Conservation (phyloP, 805 yeast species). For the Gaillardinia entomophila region DNA sequence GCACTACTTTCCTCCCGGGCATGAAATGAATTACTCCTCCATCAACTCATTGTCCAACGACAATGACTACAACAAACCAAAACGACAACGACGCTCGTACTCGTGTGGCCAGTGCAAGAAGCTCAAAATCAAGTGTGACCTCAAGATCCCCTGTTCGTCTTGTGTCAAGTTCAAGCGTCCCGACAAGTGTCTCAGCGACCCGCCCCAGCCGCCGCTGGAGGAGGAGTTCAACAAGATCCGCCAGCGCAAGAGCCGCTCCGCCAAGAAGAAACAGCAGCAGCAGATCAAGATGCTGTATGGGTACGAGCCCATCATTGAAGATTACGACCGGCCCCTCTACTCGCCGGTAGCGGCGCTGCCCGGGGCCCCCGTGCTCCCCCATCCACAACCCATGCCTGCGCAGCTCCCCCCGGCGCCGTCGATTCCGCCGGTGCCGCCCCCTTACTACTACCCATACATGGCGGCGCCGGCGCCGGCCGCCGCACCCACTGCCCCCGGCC, state of each 20-base stretch:
- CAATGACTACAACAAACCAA: constrained; percentile 9
- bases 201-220: constrained; percentile 41
- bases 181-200: constrained; percentile 32
- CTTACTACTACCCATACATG: no score
- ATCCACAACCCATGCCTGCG: no score
- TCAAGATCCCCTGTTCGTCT: constrained; percentile 41
- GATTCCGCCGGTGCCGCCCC: no score
- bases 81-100: constrained; percentile 44
- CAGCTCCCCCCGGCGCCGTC: no score
- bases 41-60: no score
- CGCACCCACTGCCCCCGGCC: no score
- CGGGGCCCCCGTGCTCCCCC: no score
- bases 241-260: constrained; percentile 19
- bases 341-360: no score
- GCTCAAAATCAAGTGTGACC: constrained; percentile 51
- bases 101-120: constrained; percentile 52
- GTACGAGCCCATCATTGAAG: neutral
- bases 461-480: no score
- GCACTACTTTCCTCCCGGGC: neutral
- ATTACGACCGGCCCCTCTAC: no score
- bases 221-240: constrained; percentile 28
- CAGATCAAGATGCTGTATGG: neutral
- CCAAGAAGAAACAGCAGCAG: neutral
- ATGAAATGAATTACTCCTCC: neutral
- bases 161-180: constrained; percentile 34